Conservation (phyloP, 2,329 filamentous ascomycete genomes). For the Stachybotrys chlorohalonatus region DNA sequence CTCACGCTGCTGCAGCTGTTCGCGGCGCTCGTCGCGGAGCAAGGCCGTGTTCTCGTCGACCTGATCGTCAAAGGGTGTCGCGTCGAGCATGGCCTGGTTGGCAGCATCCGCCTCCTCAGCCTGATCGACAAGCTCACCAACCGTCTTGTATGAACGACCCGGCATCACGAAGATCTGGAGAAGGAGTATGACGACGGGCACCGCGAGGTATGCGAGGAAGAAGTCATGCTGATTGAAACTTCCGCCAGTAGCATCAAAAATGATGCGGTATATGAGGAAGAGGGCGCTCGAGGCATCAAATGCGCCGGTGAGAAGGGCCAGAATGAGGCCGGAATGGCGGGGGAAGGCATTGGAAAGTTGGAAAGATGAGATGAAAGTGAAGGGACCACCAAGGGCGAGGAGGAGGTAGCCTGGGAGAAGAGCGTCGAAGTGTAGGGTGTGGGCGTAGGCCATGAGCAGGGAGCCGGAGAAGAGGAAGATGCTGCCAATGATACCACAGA, state of each 20-base stretch:
- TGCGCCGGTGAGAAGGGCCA: conserved; percentile 70
- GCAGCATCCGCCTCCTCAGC: conserved; percentile 44
- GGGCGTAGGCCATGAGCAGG: conserved; percentile 56
- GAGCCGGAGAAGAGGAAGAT: conserved; percentile 59
- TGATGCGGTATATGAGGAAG: conserved; percentile 64
- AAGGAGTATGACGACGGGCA: conserved; percentile 57
- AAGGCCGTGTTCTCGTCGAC: conserved; percentile 48
- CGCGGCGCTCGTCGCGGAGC: conserved; percentile 45
- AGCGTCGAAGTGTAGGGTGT: conserved; percentile 58
- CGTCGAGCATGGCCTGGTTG: conserved; percentile 18
- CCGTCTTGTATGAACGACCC: conserved; percentile 69
- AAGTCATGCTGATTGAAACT: conserved; percentile 56
- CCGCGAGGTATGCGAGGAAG: conserved; percentile 62
- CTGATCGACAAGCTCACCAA: conserved; percentile 71
- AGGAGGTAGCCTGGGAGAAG: conserved; percentile 67
- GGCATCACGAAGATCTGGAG: conserved; percentile 67
- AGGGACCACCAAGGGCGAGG: conserved; percentile 69
- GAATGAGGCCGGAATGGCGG: conserved; percentile 64
- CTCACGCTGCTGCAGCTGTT: conserved; percentile 51
- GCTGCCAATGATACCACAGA: conserved; percentile 65
- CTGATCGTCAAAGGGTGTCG: conserved; percentile 40
- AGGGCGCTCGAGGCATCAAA: conserved; percentile 77
- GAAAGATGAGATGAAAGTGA: conserved; percentile 75
- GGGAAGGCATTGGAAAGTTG: conserved; percentile 82
- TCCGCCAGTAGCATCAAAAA: conserved; percentile 50